These are phyloP conservation scores for Dichotomocladium elegans DNA, from an alignment of 371 early-diverging fungal species.

Conservation along the genomic window DNA sequence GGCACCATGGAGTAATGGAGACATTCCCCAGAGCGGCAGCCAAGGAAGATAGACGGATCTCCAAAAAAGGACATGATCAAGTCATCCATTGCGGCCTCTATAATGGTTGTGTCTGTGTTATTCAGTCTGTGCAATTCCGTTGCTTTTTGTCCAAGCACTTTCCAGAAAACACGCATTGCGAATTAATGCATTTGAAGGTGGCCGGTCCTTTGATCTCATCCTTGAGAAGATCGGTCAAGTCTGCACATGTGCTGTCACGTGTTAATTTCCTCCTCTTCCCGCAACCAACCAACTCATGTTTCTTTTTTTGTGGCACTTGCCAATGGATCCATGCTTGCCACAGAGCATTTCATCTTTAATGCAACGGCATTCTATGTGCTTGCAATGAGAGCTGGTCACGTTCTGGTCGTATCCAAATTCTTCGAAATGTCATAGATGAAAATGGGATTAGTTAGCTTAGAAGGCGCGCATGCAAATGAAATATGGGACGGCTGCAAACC, in stretches of 20 bases:
- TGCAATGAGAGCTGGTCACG: constrained; percentile 55
- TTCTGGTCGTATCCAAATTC: constrained; percentile 48
- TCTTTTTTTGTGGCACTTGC: too few species aligned
- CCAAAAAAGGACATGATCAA: constrained; percentile 69
- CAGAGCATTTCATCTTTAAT: constrained; percentile 74
- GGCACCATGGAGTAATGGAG: constrained; percentile 86
- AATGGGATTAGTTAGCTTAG: too few species aligned
- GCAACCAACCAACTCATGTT: background rate
- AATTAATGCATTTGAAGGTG: constrained; percentile 57
- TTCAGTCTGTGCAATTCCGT: background rate
- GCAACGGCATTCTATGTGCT: constrained; percentile 70
- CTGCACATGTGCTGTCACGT: constrained; percentile 19
- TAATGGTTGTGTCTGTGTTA: background rate
- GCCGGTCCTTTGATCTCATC: constrained; percentile 79
- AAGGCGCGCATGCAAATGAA: too few species aligned
- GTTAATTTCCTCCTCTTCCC: too few species aligned
- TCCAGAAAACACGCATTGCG: constrained; percentile 66
- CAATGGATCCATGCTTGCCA: constrained; percentile 75
- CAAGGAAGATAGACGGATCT: constrained; percentile 68
- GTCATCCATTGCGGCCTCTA: constrained; percentile 71
- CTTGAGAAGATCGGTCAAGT: constrained; percentile 65
- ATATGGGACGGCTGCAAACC: too few species aligned
- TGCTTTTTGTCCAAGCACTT: background rate
- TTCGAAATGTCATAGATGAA: too few species aligned
- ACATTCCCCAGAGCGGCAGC: constrained; percentile 78